Base-by-base conservation (phyloP, 2,329 filamentous ascomycete genomes). In the Xylaria sp. region DNA sequence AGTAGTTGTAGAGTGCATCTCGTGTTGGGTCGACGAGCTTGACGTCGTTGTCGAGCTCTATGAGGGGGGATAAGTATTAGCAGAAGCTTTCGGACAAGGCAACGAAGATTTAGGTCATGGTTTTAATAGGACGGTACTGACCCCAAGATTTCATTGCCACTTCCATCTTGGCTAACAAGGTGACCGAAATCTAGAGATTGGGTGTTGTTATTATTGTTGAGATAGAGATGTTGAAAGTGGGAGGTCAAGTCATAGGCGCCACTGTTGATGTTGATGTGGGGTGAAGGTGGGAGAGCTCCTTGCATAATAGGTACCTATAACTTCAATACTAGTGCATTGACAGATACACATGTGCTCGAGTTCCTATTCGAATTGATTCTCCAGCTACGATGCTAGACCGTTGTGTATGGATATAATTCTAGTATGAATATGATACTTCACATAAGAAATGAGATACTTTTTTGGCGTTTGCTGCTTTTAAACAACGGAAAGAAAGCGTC, bases 1-100 rank as follows among this genome's bases (percentile, higher is more conserved):
- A 88, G 84, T 96, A 97, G 77, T 88, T 87, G 85, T 97, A 99
- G 75, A 99, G 93, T 54, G 93, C 93, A 81, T 99, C 96, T 77
- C 93, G 92, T 74, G 89, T 89, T 62, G 92, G 88, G 79, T 99
- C 94, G 77, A 97, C 90, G 69, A 97, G 88, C 78, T 91, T 87
- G 81, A 94, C 85, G 69, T 91, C 90, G 81, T 97, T 97, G 79
- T 97, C 93, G 78, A 96, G 88, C 86, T 97, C 95, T 97, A 69
- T 46, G 63, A 48, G 38, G 62, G 66, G 58, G 63, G n/a, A 36
- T 20, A 5, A 28, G 53, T 15, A 23, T 71, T 64, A 68, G 61
- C 53, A 57, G 17, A 33, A 56, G 40, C 66, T 65, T 54, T 26
- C 4, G 33, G 53, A 33, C 15, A 31, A 48, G 56, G 31, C 28